Conservation (phyloP, 2,329 filamentous ascomycete species). For the Fusarium torulosum region DNA sequence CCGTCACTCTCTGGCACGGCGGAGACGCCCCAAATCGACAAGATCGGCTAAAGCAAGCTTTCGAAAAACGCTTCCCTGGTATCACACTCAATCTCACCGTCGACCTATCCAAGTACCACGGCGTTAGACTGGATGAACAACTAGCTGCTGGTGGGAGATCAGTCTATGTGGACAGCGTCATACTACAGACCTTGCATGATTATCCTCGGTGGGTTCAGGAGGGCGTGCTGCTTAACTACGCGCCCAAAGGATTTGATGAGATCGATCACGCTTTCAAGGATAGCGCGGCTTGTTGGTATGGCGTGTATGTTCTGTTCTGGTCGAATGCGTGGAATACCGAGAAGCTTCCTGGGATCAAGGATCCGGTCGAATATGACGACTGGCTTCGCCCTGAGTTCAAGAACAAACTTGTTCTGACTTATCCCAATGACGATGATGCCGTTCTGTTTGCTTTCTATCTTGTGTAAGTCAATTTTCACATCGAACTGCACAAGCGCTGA, state of each 20-base stretch:
- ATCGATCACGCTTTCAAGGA: constrained; percentile 57
- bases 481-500: background rate
- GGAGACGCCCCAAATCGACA: constrained; percentile 61
- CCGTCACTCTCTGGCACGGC: constrained; percentile 62
- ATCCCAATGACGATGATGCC: constrained; percentile 70
- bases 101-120: constrained; percentile 68
- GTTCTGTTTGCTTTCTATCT: constrained; percentile 64
- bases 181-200: constrained; percentile 64
- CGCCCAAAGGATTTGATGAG: constrained; percentile 60
- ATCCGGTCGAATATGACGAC: constrained; percentile 56
- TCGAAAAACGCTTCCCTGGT: constrained; percentile 61
- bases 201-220: constrained; percentile 64
- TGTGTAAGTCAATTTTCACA: constrained; percentile 53
- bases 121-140: constrained; percentile 60
- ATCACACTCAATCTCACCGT: constrained; percentile 66
- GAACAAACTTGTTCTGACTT: constrained; percentile 65
- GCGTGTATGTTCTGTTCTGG: constrained; percentile 56
- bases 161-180: constrained; percentile 57
- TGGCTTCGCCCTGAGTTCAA: constrained; percentile 64
- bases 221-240: constrained; percentile 63
- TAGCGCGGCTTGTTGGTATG: constrained; percentile 55
- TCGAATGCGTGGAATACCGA: constrained; percentile 49
- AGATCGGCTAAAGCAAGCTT: constrained; percentile 56
- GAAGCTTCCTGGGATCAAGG: constrained; percentile 49
- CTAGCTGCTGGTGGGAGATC: constrained; percentile 51